Conservation (phyloP, 495 filamentous ascomycete species). For the Penicillium coffeae region DNA sequence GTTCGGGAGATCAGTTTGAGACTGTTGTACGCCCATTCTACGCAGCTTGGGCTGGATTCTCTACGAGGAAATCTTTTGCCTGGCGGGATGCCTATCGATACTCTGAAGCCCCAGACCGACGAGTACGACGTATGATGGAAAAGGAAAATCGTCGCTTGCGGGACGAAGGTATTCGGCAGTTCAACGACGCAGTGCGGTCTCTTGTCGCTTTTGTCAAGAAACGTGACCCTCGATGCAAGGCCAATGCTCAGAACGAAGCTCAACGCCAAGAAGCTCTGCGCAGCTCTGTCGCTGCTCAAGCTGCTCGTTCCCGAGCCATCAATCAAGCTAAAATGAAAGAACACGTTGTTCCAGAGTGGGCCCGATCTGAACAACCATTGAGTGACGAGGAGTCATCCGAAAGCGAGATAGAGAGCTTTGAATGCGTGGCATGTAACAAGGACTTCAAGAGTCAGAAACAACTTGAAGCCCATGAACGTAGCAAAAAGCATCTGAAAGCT, state of each 20-base stretch:
- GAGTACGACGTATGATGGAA: conserved; percentile 80
- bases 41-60: conserved; percentile 72
- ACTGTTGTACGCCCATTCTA: conserved; percentile 78
- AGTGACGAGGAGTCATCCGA: conserved; percentile 55
- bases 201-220: conserved; percentile 90
- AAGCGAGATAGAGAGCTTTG: conserved; percentile 57
- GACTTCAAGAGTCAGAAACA: conserved; percentile 92
- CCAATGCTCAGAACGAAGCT: conserved; percentile 65
- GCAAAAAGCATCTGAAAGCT: conserved; percentile 90
- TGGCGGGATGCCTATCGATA: conserved; percentile 84
- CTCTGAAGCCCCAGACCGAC: conserved; percentile 83
- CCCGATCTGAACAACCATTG: conserved; percentile 52
- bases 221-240: conserved; percentile 78
- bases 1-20: conserved; percentile 62
- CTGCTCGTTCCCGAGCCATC: conserved; percentile 76
- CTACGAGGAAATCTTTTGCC: conserved; percentile 78
- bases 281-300: conserved; percentile 77
- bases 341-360: conserved; percentile 75
- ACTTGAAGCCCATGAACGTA: conserved; percentile 88
- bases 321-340: conserved; percentile 68
- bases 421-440: conserved; percentile 91
- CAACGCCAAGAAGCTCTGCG: conserved; percentile 76
- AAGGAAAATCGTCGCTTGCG: conserved; percentile 89
- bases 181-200: conserved; percentile 86
- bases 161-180: conserved; percentile 78